Percentiles rank a stretch among this genome's conserved stretches.
phyloP scores from a whole-genome alignment of 495 filamentous ascomycete genomes.

The Penicillium paxilli region DNA sequence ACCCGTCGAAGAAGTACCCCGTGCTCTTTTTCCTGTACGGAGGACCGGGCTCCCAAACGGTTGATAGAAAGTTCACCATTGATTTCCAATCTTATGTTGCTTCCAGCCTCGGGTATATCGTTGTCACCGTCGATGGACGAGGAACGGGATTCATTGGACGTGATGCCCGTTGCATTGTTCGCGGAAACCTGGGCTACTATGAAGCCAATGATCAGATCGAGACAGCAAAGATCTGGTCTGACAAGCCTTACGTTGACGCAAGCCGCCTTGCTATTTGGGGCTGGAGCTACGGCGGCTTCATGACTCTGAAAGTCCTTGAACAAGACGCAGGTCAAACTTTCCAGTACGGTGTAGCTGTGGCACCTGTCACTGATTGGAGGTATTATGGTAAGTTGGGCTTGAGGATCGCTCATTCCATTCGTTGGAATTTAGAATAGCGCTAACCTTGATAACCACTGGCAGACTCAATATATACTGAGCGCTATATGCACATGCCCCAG shows the following conservation, averaged over 20 bases:
- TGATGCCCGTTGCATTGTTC: conserved; percentile 74
- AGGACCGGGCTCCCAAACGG: conserved; percentile 85
- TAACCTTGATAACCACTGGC: background rate
- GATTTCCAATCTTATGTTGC: conserved; percentile 93
- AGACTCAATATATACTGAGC: conserved; percentile 94
- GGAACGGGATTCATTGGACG: conserved; percentile 92
- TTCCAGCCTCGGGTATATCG: conserved; percentile 85
- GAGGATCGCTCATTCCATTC: background rate
- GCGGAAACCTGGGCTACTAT: conserved; percentile 79
- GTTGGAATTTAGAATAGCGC: background rate
- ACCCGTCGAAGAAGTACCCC: conserved; percentile 81
- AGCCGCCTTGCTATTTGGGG: conserved; percentile 91
- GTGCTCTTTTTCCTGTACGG: conserved; percentile 93
- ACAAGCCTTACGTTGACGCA: conserved; percentile 81
- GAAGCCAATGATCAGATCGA: conserved; percentile 91
- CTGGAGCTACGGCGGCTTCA: conserved; percentile 97
- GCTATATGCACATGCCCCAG: conserved; percentile 92
- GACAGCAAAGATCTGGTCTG: conserved; percentile 81
- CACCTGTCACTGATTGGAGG: conserved; percentile 95
- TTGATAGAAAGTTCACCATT: conserved; percentile 76
- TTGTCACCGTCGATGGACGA: conserved; percentile 91
- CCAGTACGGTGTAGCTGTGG: conserved; percentile 95
- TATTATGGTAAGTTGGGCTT: conserved; percentile 63
- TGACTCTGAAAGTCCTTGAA: conserved; percentile 95
- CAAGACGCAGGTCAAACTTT: conserved; percentile 87